Evolutionary conservation across 441 rosid genomes (phyloP), one percentile per base, ranked within the genome.

Genomic region (Erysimum cheiri): DNA sequence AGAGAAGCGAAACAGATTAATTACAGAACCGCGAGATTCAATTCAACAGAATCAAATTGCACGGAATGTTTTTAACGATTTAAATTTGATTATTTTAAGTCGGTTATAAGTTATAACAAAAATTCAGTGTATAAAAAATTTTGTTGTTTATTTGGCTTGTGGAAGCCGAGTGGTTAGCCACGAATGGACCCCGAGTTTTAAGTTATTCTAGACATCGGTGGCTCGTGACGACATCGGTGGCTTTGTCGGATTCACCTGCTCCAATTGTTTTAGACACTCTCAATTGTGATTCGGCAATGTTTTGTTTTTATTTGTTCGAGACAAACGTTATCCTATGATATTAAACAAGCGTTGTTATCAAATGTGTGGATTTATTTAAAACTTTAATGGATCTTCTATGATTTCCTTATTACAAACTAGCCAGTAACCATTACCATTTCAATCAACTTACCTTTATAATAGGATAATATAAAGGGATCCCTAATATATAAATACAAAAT

Each of bases 131-230:
- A 13, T 4, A n/a, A 2, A 12, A 40, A 29, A 0, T 17, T n/a
- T 13, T 32, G 13, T 40, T 49, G 26, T 65, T 55, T 47, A 63
- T 10, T 73, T 54, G 31, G 39, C 57, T 60, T 22, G 50, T 59
- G 72, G 77, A 31, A 65, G 37, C 44, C 22, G 61, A 73, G 67
- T 66, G 54, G 77, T 36, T 2, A 11, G 68, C 64, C 78, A 67
- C 67, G 67, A 36, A 41, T 73, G 69, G 55, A 1, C 6, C 6
- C 44, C 6, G 3, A 71, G 49, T 46, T 46, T 37, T 13, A n/a
- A 13, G 52, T 32, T 41, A 33, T 31, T 40, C 7, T 24, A n/a
- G n/a, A n/a, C n/a, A n/a, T n/a, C n/a, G n/a, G n/a, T n/a, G n/a
- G n/a, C n/a, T 50, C 59, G 76, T 64, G 49, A 31, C 15, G 62